Conservation (phyloP, 2,329 filamentous ascomycete genomes). For the Aspergillus sergii region DNA sequence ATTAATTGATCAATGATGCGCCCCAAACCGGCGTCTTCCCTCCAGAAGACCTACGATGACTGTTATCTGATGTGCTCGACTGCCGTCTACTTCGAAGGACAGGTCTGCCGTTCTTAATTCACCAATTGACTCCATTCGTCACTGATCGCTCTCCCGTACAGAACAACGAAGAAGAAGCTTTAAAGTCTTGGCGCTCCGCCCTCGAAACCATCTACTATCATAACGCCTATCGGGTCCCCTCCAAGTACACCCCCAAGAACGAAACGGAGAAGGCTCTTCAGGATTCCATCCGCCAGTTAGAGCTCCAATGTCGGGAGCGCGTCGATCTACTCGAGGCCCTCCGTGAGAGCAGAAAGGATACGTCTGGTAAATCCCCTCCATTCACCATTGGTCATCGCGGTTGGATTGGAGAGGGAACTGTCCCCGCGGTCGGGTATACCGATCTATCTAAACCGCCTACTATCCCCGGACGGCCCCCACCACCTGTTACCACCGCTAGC, state of each 20-base stretch:
- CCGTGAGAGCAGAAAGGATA: constrained; percentile 63
- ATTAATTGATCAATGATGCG: constrained; percentile 48
- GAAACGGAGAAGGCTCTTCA: constrained; percentile 83
- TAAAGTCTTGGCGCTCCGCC: constrained; percentile 85
- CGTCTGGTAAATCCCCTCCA: constrained; percentile 28
- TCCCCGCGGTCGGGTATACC: constrained; percentile 77
- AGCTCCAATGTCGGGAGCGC: constrained; percentile 89
- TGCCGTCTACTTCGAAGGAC: constrained; percentile 91
- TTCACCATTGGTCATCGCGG: constrained; percentile 43
- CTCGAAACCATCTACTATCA: constrained; percentile 88
- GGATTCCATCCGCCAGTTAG: constrained; percentile 78
- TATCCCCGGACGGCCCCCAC: constrained; percentile 52
- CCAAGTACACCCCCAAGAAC: constrained; percentile 69
- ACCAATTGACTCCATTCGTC: neutral
- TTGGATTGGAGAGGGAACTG: constrained; percentile 78
- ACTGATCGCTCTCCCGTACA: constrained; percentile 41
- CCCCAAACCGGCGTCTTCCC: constrained; percentile 66
- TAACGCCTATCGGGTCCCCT: constrained; percentile 72
- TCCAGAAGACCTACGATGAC: constrained; percentile 98
- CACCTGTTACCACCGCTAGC: constrained; percentile 22
- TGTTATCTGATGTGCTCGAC: constrained; percentile 94
- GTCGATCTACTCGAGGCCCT: constrained; percentile 86
- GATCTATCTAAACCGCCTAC: constrained; percentile 74
- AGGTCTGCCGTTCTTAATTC: constrained; percentile 57
- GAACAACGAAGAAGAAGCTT: constrained; percentile 89